Conservation (phyloP, 1,139 yeast species). For the Kurtzmaniella quercitrusa region DNA sequence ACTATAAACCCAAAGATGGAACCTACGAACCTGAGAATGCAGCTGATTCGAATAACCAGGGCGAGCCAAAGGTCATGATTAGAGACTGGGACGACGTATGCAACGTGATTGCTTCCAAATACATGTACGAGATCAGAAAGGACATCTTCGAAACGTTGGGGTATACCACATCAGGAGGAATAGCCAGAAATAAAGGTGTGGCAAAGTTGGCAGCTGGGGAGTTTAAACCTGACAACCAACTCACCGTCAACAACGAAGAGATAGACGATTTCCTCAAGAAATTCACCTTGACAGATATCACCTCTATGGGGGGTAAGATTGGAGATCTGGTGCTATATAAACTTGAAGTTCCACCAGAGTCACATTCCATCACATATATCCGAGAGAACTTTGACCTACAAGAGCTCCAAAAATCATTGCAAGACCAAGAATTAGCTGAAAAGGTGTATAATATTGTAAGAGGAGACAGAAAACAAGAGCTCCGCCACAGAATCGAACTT, state of each 20-base stretch:
- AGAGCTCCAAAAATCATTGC: slow-evolving; percentile 28
- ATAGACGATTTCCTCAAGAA: slow-evolving; percentile 50
- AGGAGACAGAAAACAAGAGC: slow-evolving; percentile 53
- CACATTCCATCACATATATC: slow-evolving; percentile 40
- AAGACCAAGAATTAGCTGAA: slow-evolving; percentile 44
- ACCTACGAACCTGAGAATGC: too few relatives aligned
- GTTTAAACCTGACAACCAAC: slow-evolving; percentile 83
- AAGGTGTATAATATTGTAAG: slow-evolving; percentile 57
- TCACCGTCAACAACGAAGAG: slow-evolving; percentile 54
- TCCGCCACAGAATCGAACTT: slow-evolving; percentile 56
- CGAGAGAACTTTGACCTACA: slow-evolving; percentile 39
- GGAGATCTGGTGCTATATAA: slow-evolving; percentile 58
- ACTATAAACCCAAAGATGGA: slow-evolving; percentile 4
- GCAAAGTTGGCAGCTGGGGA: slow-evolving; percentile 90
- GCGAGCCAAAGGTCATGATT: slow-evolving; percentile 11
- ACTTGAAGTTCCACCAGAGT: slow-evolving; percentile 35
- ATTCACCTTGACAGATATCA: slow-evolving; percentile 68
- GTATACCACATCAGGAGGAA: slow-evolving; percentile 89
- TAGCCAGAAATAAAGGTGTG: slow-evolving; percentile 68
- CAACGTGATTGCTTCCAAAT: slow-evolving; percentile 59
- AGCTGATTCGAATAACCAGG: too few relatives aligned
- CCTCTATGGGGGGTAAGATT: slow-evolving; percentile 88
- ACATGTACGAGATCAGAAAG: slow-evolving; percentile 51
- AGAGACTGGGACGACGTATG: slow-evolving; percentile 86
- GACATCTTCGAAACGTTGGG: slow-evolving; percentile 53